Evolutionary conservation across 176 grass and related monocot genomes (phyloP).

Genomic region (Juncus effusus): DNA sequence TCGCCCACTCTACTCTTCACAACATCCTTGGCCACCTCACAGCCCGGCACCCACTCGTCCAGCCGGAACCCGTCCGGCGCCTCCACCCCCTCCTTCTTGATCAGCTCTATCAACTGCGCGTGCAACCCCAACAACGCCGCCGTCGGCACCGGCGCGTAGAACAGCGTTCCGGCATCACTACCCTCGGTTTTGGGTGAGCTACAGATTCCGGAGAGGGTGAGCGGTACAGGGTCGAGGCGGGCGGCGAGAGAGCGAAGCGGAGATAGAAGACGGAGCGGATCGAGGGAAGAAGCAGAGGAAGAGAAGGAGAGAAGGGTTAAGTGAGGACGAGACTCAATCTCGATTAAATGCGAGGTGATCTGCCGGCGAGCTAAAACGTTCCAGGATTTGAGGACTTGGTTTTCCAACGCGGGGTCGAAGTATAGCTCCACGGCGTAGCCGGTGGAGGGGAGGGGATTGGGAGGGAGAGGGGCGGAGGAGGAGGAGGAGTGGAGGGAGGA

Average conservation of each 20-base stretch:
- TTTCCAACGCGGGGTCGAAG: conserved; percentile 96
- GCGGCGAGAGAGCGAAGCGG: conserved; percentile 74
- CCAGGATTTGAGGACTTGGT: conserved; percentile 99
- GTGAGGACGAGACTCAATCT: conserved; percentile 69
- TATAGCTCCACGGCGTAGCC: conserved; percentile 86
- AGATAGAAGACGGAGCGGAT: conserved; percentile 62
- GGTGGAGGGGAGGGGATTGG: not conserved
- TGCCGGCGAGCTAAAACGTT: conserved; percentile 92
- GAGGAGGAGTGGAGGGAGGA: conserved; percentile 24
- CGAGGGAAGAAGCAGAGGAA: conserved; percentile 44
- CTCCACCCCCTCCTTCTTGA: conserved; percentile 83
- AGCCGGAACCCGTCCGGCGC: conserved; percentile 68
- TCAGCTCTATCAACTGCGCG: conserved; percentile 82
- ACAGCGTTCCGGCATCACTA: conserved; percentile 40
- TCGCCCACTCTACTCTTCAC: conserved; percentile 68
- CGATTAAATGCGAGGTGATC: conserved; percentile 78
- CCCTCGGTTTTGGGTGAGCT: conserved; percentile 29
- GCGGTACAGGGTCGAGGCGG: conserved; percentile 66
- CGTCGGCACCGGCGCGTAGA: conserved; percentile 78
- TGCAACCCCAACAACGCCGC: conserved; percentile 74
- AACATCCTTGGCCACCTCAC: conserved; percentile 79
- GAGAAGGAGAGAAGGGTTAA: conserved; percentile 66
- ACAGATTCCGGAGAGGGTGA: conserved; percentile 62
- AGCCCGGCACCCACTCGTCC: conserved; percentile 73
- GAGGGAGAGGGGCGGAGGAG: not conserved